Percentiles rank a stretch among this genome's conserved stretches.
Conservation (phyloP, 768 basidiomycete species). For the Scleroderma citrinum region DNA sequence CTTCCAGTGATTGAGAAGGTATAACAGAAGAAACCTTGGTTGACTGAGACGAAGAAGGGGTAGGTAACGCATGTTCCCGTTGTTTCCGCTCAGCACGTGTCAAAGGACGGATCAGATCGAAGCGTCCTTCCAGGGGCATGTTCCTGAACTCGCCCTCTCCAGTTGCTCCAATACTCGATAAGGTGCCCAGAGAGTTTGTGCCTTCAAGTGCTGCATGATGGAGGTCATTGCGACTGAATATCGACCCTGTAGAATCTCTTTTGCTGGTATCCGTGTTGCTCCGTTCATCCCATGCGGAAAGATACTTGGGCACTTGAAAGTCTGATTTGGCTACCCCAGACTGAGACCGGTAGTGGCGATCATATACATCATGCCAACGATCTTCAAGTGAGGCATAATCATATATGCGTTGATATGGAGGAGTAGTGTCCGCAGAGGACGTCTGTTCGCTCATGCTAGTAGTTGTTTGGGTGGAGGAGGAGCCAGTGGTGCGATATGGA, state of each 20-base stretch:
- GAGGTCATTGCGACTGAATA: slow-evolving; percentile 39
- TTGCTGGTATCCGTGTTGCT: background rate
- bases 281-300: slow-evolving; percentile 68
- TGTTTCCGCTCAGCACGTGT: slow-evolving; percentile 18
- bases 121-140: slow-evolving; percentile 81
- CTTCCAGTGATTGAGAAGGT: slow-evolving; percentile 7
- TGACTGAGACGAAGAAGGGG: slow-evolving; percentile 12
- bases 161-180: slow-evolving; percentile 6
- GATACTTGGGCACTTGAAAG: slow-evolving; percentile 63
- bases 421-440: slow-evolving; percentile 1
- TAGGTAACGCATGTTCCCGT: slow-evolving; percentile 1
- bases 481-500: slow-evolving; percentile 58
- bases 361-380: slow-evolving; percentile 89
- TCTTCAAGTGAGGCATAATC: slow-evolving; percentile 80
- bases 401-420: slow-evolving; percentile 44
- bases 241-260: slow-evolving; percentile 10
- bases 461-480: slow-evolving; percentile 33
- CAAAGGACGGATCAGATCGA: slow-evolving; percentile 70
- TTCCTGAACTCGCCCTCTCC: slow-evolving; percentile 72
- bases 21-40: slow-evolving; percentile 8
- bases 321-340: slow-evolving; percentile 35
- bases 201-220: slow-evolving; percentile 29
- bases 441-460: slow-evolving; percentile 27
- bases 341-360: slow-evolving; percentile 73
- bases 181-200: slow-evolving; percentile 13